Evolutionary conservation across 305 asterid species (phyloP), one percentile per base, ranked within the genome.

Genomic region (Fraxinus ornus): DNA sequence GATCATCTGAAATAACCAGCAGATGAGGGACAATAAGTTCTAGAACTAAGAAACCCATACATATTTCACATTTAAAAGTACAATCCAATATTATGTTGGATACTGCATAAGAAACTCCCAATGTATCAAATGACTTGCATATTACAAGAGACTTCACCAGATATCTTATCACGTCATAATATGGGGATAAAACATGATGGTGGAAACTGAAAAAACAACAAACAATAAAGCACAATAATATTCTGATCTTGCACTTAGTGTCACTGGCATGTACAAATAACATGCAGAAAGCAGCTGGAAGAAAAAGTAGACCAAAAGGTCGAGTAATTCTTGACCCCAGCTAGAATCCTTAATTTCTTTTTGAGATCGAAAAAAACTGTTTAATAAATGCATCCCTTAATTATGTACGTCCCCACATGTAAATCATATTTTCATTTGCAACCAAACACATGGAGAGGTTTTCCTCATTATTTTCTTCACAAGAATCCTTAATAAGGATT

Each of bases 1-100:
- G 87, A 87, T 89, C 88, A 88, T 90, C 95, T 92, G 91, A 78
- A 82, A 77, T 44, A 33, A 83, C 75, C 55, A 66, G 21, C 68
- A 75, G 39, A 78, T 79, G 33, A 28, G 28, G 28, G 70, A 73
- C 35, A 81, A 64, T 80, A 68, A 81, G 47, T 57, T 74, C 44
- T 19, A 60, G 81, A 82, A 41, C 33, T 52, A 10, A 26, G 71
- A 52, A 75, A 80, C 10, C 70, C 70, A 68, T n/a, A 62, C 6
- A 60, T 71, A 75, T 32, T 37, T 66, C 75, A 73, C 7, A 64
- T 62, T 70, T 76, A 5, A 24, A 15, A n/a, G 19, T 30, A 66
- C 15, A 85, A 80, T 13, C 22, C 52, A 7, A 68, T 74, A 60
- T 33, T 78, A 15, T 33, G 32, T 5, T 41, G 66, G 39, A 79